These are phyloP conservation scores for Scheffersomyces spartinae DNA, from an alignment of 805 yeast genomes.

Conservation along the genomic window DNA sequence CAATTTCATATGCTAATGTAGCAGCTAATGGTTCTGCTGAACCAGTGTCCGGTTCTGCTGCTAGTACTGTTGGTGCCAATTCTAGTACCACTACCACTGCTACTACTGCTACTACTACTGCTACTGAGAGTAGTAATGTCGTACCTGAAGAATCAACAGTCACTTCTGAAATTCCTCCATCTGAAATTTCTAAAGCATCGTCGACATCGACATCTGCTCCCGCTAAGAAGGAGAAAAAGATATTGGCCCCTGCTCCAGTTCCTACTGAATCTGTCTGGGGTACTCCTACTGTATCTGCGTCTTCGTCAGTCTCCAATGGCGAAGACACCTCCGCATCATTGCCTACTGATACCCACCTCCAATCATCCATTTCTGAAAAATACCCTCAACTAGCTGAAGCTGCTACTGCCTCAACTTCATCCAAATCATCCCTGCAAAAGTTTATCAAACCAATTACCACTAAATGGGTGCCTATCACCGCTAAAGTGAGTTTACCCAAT, in stretches of 20 bases:
- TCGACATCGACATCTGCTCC: slow-evolving; percentile 4
- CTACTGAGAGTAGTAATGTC: slow-evolving; percentile 2
- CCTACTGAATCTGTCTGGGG: slow-evolving; percentile 35
- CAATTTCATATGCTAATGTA: slow-evolving; percentile 30
- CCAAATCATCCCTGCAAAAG: slow-evolving; percentile 17
- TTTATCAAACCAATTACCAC: slow-evolving; percentile 30
- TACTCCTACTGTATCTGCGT: slow-evolving; percentile 8
- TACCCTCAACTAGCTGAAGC: slow-evolving; percentile 7
- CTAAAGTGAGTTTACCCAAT: slow-evolving; percentile 29
- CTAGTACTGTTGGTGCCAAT: slow-evolving; percentile 2
- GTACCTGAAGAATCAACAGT: slow-evolving; percentile 3
- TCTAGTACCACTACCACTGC: slow-evolving; percentile 3
- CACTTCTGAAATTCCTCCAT: slow-evolving; percentile 1
- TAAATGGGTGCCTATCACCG: slow-evolving; percentile 35
- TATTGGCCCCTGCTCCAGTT: slow-evolving; percentile 35
- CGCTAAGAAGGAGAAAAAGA: slow-evolving; percentile 17
- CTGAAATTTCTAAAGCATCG: slow-evolving; percentile 1
- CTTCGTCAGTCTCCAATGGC: slow-evolving; percentile 4
- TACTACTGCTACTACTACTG: slow-evolving; percentile 3
- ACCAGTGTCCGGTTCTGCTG: slow-evolving; percentile 2
- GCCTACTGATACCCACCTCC: slow-evolving; percentile 24
- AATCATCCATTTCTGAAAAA: slow-evolving; percentile 34
- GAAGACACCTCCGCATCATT: slow-evolving; percentile 4
- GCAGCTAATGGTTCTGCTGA: slow-evolving; percentile 23
- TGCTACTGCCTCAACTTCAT: not conserved